Evolutionary conservation across 345 rosid genomes (phyloP), one percentile per base, ranked within the genome.

Genomic region (Populus nigra): DNA sequence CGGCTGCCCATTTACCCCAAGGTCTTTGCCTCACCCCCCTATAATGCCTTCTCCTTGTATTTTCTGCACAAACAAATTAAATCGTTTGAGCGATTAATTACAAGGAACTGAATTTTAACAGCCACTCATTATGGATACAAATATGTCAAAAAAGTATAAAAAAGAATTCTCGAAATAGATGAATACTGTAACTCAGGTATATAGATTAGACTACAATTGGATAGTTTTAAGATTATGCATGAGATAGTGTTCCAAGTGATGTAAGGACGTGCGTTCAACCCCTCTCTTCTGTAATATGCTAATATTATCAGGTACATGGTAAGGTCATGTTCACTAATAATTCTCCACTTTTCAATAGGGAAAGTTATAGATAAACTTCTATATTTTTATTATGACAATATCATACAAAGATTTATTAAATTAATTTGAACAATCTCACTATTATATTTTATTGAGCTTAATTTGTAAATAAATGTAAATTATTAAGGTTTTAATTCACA

Each of bases 21-120:
- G 83, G 83, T 39, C 83, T 71, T 65, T 80, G 83, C 33, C 83
- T 80, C n/a, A 80, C 83, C n/a, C 83, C 83, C 47, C 98, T 89
- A 77, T 94, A 94, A 74, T 92, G 97, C 68, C 88, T 86, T 78
- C 78, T 89, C 83, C 91, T 86, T 53, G 88, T 73, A 73, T 20
- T 86, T 66, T 85, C 98, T 93, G 78, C 84, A 79, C 80, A 67
- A 70, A 76, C 69, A 69, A 59, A 27, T 27, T 27, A 27, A 59
- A 59, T 4, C 15, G 29, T 57, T 15, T 1, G 11, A 57, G 29
- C 29, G 29, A n/a, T n/a, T 59, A 0, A n/a, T n/a, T 59, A 11
- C 1, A 57, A 8, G 63, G 29, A 59, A 10, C 63, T 57, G 63
- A 1, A 9, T 9, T 57, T 9, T 57, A 3, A 57, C 63, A n/a